Percentiles rank a stretch among this genome's conserved stretches.
phyloP scores from a whole-genome alignment of 257 asterid genomes.

The Verbascum thapsus region DNA sequence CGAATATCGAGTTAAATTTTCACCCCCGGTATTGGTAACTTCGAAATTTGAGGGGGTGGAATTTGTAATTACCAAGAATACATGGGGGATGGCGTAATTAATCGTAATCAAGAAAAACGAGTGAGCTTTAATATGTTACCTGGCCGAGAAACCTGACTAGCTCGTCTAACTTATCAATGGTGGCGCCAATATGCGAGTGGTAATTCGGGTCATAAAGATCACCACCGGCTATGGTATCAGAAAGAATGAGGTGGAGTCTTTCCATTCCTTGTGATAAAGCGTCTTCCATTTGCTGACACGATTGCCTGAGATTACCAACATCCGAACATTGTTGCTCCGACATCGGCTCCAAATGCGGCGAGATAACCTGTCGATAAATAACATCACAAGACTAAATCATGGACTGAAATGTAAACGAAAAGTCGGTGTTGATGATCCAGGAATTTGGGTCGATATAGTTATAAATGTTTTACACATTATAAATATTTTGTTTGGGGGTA shows the following conservation, averaged over 20 bases:
- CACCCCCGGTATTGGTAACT: no score
- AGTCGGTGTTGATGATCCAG: no score
- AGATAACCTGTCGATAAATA: slow-evolving; percentile 53
- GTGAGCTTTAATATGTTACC: slow-evolving; percentile 45
- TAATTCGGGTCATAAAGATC: slow-evolving; percentile 59
- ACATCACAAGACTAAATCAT: background rate
- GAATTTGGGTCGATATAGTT: no score
- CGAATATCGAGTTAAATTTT: no score
- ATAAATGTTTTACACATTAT: no score
- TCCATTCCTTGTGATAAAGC: slow-evolving; percentile 91
- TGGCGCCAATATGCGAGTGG: slow-evolving; percentile 60
- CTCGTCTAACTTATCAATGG: slow-evolving; percentile 68
- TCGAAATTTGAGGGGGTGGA: no score
- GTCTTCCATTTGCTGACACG: slow-evolving; percentile 93
- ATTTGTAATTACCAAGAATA: no score
- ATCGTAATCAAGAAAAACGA: no score
- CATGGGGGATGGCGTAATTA: no score
- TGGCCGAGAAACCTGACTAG: slow-evolving; percentile 74
- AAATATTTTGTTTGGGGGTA: no score
- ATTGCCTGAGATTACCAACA: slow-evolving; percentile 52
- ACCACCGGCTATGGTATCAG: slow-evolving; percentile 57
- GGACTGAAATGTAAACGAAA: background rate
- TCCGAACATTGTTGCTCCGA: slow-evolving; percentile 56
- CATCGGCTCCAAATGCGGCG: slow-evolving; percentile 67
- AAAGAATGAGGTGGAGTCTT: slow-evolving; percentile 59